Percentiles rank a stretch among this genome's conserved stretches.
phyloP scores from a whole-genome alignment of 1,284 basidiomycete genomes.

The Sanghuangporus weigelae region DNA sequence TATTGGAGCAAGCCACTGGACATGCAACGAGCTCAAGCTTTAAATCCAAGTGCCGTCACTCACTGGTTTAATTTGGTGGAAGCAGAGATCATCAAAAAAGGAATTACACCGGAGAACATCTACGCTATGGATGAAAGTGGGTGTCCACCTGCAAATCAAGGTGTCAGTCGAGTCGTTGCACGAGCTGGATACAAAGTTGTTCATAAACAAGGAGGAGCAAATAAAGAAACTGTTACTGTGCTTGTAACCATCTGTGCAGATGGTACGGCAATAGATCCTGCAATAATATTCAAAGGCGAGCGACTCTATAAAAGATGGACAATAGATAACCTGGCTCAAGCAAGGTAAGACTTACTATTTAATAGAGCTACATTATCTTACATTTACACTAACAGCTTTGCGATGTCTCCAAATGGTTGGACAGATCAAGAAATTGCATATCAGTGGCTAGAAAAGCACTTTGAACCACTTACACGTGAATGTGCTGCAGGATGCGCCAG shows the following conservation, averaged over 20 bases:
- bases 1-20: slow-evolving; percentile 28
- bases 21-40: slow-evolving; percentile 22
- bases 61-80: slow-evolving; percentile 26
- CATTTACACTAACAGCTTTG: slow-evolving; percentile 19
- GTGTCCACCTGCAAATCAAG: slow-evolving; percentile 23
- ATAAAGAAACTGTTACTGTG: too few species aligned
- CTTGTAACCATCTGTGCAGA: too few species aligned
- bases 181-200: slow-evolving; percentile 25
- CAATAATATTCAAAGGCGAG: too few species aligned
- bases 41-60: slow-evolving; percentile 24
- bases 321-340: slow-evolving; percentile 24
- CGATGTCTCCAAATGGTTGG: slow-evolving; percentile 24
- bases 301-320: slow-evolving; percentile 27
- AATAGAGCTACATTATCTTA: neutral
- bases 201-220: too few species aligned
- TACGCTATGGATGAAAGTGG: slow-evolving; percentile 35
- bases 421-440: slow-evolving; percentile 24
- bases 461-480: slow-evolving; percentile 30
- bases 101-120: slow-evolving; percentile 25
- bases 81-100: slow-evolving; percentile 18
- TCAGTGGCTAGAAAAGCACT: slow-evolving; percentile 30
- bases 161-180: slow-evolving; percentile 26
- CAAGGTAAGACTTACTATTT: slow-evolving; percentile 22
- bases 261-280: too few species aligned
- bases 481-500: slow-evolving; percentile 28